These are phyloP conservation scores for Phyllosticta ampelicida DNA, from an alignment of 2,329 filamentous ascomycete species.

Conservation along the genomic window DNA sequence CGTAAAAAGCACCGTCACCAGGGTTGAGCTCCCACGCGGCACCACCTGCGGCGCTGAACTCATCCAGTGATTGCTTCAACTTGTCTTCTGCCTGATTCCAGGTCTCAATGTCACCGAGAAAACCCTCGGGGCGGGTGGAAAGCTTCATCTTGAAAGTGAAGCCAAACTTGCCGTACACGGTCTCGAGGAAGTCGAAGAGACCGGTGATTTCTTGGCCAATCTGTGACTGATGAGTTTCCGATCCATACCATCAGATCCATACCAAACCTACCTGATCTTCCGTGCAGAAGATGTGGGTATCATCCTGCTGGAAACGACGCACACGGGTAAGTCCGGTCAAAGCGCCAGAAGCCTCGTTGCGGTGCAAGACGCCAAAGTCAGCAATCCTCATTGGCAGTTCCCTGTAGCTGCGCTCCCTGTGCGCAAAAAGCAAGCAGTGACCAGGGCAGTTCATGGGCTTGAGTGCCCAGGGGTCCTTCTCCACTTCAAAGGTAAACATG, in stretches of 20 bases:
- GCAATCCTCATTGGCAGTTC: constrained; percentile 76
- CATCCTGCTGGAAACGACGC: constrained; percentile 80
- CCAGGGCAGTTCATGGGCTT: constrained; percentile 97
- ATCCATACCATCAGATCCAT: not conserved
- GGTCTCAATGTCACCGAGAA: constrained; percentile 71
- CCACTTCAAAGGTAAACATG: constrained; percentile 79
- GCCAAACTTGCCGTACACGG: constrained; percentile 71
- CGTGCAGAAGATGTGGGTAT: constrained; percentile 83
- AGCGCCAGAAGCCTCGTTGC: constrained; percentile 75
- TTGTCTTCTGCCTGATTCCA: constrained; percentile 84
- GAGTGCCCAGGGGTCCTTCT: constrained; percentile 75
- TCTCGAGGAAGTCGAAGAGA: constrained; percentile 76
- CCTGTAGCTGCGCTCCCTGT: constrained; percentile 61
- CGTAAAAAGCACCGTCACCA: constrained; percentile 95
- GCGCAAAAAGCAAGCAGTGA: constrained; percentile 74
- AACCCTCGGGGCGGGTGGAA: constrained; percentile 83
- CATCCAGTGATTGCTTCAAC: constrained; percentile 66
- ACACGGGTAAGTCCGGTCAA: constrained; percentile 75
- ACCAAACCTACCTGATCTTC: constrained; percentile 51
- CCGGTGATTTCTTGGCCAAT: constrained; percentile 65
- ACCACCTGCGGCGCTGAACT: constrained; percentile 41
- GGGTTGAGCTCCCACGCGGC: constrained; percentile 82
- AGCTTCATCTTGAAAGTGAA: constrained; percentile 92
- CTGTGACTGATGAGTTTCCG: constrained; percentile 18
- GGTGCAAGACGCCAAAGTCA: constrained; percentile 77